A percentile compares a stretch with the other conserved stretches of the same genome.
These are phyloP conservation scores for Fraxinus ornus DNA, from an alignment of 305 asterid genomes.

Conservation along the genomic window DNA sequence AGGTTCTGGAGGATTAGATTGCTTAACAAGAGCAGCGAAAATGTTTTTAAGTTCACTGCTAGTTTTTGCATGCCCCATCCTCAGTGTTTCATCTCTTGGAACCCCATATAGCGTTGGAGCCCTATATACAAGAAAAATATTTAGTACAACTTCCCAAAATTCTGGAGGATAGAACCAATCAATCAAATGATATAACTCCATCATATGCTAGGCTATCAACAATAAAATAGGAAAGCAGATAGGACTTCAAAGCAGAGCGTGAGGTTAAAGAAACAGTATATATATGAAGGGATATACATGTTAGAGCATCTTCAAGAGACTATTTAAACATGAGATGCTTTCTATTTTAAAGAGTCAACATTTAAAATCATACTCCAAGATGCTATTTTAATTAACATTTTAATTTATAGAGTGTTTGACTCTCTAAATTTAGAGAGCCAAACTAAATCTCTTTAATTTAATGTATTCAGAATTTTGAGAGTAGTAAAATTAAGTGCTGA, in stretches of 20 bases:
- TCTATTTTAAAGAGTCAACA: no score
- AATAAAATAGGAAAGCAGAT: not conserved
- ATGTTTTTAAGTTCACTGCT: slow-evolving; percentile 76
- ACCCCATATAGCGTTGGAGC: slow-evolving; percentile 82
- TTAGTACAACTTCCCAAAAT: slow-evolving; percentile 15
- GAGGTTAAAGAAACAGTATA: not conserved
- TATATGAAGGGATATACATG: not conserved
- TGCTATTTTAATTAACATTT: no score
- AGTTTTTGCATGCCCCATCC: slow-evolving; percentile 85
- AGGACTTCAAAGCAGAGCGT: not conserved
- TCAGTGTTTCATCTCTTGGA: slow-evolving; percentile 88
- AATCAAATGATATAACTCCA: not conserved
- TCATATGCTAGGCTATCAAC: not conserved
- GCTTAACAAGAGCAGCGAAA: slow-evolving; percentile 85
- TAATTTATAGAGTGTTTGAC: no score
- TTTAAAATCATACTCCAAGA: no score
- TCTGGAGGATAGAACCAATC: slow-evolving; percentile 5
- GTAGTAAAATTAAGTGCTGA: no score
- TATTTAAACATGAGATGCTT: no score
- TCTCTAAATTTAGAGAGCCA: no score
- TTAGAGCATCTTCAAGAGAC: no score
- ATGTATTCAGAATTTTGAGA: no score
- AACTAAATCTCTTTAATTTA: no score
- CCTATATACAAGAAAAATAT: slow-evolving; percentile 38
- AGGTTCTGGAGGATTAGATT: slow-evolving; percentile 64